A percentile compares a stretch with the other conserved stretches of the same genome.
Conservation (phyloP, 768 basidiomycete genomes). For the Leccinellum albellum region DNA sequence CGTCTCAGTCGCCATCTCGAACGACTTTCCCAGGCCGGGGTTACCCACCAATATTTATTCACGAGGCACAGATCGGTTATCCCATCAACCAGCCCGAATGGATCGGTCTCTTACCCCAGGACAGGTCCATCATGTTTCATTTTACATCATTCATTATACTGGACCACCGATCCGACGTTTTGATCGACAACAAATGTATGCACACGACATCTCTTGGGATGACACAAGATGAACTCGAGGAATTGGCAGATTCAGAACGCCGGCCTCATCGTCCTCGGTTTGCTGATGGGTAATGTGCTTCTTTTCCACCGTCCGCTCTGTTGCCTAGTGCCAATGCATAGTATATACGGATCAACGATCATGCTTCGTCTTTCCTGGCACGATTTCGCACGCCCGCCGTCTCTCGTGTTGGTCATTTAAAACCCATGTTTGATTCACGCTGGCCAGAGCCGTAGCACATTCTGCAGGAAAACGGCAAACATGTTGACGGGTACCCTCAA, state of each 20-base stretch:
- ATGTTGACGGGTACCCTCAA: slow-evolving; percentile 33
- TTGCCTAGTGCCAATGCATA: not conserved
- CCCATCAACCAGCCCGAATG: not conserved
- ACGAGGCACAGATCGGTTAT: not conserved
- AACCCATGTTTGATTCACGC: slow-evolving; percentile 9
- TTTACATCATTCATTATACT: too few species aligned
- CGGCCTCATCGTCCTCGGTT: not conserved
- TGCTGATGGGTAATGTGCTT: not conserved
- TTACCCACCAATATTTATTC: not conserved
- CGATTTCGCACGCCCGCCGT: not conserved
- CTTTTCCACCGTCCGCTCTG: not conserved
- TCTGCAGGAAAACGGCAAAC: slow-evolving; percentile 49
- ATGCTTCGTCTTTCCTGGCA: not conserved
- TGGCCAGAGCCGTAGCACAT: slow-evolving; percentile 40
- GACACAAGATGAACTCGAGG: not conserved
- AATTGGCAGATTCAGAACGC: not conserved
- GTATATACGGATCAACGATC: not conserved
- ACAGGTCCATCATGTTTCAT: not conserved
- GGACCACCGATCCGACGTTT: not conserved
- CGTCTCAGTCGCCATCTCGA: not conserved
- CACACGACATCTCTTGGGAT: not conserved
- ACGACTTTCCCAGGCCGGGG: not conserved
- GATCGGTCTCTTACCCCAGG: not conserved
- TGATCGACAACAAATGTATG: not conserved
- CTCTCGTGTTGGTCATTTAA: slow-evolving; percentile 1